Evolutionary conservation across 306 rosid species (phyloP), one percentile per base, ranked within the genome.

Genomic region (Albizia julibrissin): DNA sequence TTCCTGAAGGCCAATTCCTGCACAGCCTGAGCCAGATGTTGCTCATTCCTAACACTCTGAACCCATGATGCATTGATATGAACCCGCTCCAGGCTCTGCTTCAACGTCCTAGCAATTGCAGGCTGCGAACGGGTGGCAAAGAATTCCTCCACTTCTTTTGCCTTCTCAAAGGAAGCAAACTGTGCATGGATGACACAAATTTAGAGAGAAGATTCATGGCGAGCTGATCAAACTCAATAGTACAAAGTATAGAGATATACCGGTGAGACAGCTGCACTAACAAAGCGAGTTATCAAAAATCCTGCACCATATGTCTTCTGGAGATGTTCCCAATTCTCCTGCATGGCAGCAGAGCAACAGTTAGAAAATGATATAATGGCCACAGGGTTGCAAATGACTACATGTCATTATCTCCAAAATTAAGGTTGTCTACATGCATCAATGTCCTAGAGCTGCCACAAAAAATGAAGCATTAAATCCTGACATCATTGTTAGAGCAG

Each of bases 81-180:
- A 37, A 93, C 92, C 22, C 90, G 84, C 87, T 93, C 99, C 31
- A 92, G 87, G 87, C 99, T 95, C 91, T 95, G 99, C 89, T 86
- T 95, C 82, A 95, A 52, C 19, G 96, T 95, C 89, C 99, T 91
- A 37, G 91, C 88, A 43, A 93, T 86, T 12, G 93, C 33, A 1
- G 90, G 87, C 79, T 43, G 87, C 10, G 68, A 52, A 56, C 79
- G 93, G 82, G 22, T 81, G 24, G 86, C 89, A 78, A 93, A 93
- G 90, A 93, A 95, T 81, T 90, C 98, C 85, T 95, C 95, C 16
- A 90, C 81, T 83, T 93, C 99, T 80, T 86, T 87, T 1, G 88
- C 94, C 89, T 93, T 93, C 86, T 95, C 99, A 67, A 80, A 43
- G 18, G 98, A 91, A 40, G 99, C 87, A 91, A 95, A 93, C 99